Conservation (phyloP, 257 asterid genomes). For the Prunella vulgaris region DNA sequence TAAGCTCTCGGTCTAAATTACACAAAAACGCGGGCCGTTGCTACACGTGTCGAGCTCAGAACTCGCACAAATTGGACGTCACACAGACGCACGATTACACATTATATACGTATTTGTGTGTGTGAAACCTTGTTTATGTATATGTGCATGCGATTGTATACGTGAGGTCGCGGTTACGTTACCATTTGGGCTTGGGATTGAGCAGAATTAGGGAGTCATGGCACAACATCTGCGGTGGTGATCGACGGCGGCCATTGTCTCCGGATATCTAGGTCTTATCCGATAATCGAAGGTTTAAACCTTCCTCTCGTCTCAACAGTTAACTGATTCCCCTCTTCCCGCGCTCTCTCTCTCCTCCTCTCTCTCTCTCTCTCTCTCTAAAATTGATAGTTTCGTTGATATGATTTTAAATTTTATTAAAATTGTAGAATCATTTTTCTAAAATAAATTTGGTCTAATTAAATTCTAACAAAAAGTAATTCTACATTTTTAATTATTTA, state of each 20-base stretch:
- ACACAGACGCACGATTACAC: neutral
- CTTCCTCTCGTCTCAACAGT: constrained; percentile 15
- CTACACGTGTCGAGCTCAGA: constrained; percentile 38
- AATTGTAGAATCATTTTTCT: no score
- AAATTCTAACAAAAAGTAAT: no score
- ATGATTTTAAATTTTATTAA: no score
- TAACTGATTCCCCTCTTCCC: constrained; percentile 26
- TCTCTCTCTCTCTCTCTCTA: neutral
- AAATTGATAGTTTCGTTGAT: constrained; percentile 8
- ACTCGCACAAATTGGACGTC: constrained; percentile 8
- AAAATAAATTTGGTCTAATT: no score
- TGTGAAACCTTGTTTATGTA: neutral
- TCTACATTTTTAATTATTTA: no score
- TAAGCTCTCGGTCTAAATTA: constrained; percentile 18
- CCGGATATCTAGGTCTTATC: constrained; percentile 15
- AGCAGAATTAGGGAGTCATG: constrained; percentile 14
- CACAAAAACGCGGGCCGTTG: constrained; percentile 27
- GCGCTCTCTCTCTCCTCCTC: neutral
- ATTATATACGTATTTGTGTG: no score
- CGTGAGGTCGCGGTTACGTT: neutral
- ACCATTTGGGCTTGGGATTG: constrained; percentile 37
- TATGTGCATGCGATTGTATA: neutral
- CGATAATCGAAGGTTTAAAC: constrained; percentile 30
- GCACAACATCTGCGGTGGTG: constrained; percentile 32
- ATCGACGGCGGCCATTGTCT: constrained; percentile 15